Conservation (phyloP, 2,329 filamentous ascomycete genomes). For the Fusarium pseudoanthophilum region DNA sequence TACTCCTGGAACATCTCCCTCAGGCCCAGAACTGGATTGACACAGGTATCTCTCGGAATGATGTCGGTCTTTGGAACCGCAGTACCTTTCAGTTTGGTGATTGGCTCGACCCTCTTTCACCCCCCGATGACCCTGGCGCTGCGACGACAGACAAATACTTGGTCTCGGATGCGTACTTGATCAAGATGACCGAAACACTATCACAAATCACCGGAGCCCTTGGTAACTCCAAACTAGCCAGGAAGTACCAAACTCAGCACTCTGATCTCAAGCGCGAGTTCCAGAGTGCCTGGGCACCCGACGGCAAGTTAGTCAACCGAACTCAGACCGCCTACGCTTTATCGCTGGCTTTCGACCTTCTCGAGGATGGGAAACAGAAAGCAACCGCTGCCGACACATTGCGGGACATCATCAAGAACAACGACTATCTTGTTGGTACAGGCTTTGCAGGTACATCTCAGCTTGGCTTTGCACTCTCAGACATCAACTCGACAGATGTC, state of each 20-base stretch:
- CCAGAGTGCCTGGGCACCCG: conserved; percentile 46
- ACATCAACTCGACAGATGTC: conserved; percentile 44
- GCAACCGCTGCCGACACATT: conserved; percentile 40
- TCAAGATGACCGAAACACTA: conserved; percentile 53
- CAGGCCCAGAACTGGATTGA: conserved; percentile 38
- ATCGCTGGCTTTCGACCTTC: conserved; percentile 52
- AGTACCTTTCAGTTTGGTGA: conserved; percentile 53
- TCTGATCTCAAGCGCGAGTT: conserved; percentile 43
- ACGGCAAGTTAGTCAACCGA: conserved; percentile 48
- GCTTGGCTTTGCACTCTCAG: conserved; percentile 1
- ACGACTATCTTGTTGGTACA: conserved; percentile 53
- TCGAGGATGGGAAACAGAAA: conserved; percentile 33
- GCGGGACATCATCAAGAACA: conserved; percentile 47
- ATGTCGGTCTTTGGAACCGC: conserved; percentile 45
- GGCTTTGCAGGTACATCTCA: conserved; percentile 47
- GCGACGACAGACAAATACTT: conserved; percentile 53
- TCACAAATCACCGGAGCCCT: conserved; percentile 50
- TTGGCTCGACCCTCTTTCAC: conserved; percentile 59
- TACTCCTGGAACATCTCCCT: neutral
- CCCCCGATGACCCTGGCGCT: conserved; percentile 49
- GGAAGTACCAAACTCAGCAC: conserved; percentile 36
- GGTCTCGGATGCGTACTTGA: conserved; percentile 59
- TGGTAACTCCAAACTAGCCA: conserved; percentile 40
- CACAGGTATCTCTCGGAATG: conserved; percentile 3
- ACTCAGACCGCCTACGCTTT: conserved; percentile 56